These are phyloP conservation scores for Calonectria honghensis DNA, from an alignment of 2,329 filamentous ascomycete genomes.

Conservation along the genomic window DNA sequence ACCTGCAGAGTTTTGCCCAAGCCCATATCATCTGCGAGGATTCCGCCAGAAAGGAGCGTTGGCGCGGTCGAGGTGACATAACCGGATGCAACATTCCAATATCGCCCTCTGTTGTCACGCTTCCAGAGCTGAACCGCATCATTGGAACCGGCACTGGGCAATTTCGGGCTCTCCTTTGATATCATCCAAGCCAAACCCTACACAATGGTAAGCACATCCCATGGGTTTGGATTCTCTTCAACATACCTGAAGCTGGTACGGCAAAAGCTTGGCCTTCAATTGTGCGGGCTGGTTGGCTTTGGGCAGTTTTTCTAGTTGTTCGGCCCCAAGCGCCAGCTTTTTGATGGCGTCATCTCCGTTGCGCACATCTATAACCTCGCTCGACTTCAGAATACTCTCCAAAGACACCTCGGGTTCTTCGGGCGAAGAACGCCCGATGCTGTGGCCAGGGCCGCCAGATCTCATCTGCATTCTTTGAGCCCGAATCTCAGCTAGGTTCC, in stretches of 20 bases:
- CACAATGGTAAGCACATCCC: conserved; percentile 47
- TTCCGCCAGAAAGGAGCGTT: conserved; percentile 84
- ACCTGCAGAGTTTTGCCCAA: conserved; percentile 92
- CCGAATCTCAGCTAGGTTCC: conserved; percentile 72
- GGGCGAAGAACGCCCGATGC: conserved; percentile 51
- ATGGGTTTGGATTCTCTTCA: background rate
- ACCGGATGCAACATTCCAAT: conserved; percentile 77
- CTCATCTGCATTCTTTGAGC: conserved; percentile 67
- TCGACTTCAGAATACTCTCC: conserved; percentile 79
- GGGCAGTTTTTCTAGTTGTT: conserved; percentile 81
- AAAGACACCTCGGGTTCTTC: conserved; percentile 68
- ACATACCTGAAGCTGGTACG: conserved; percentile 82
- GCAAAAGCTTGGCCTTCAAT: conserved; percentile 81
- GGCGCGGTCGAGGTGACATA: conserved; percentile 77
- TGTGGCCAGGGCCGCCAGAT: conserved; percentile 62
- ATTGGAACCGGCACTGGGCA: conserved; percentile 75
- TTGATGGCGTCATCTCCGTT: conserved; percentile 80
- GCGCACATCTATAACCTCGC: conserved; percentile 80
- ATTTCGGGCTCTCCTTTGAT: conserved; percentile 81
- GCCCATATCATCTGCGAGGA: conserved; percentile 93
- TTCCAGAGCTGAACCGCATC: conserved; percentile 87
- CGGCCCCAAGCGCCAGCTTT: conserved; percentile 82
- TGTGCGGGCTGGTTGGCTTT: conserved; percentile 80
- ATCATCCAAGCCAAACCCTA: conserved; percentile 89
- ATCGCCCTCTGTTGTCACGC: conserved; percentile 66